Evolutionary conservation across 805 yeast species (phyloP), one percentile per base, ranked within the genome.

Genomic region (Candida nanaspora): DNA sequence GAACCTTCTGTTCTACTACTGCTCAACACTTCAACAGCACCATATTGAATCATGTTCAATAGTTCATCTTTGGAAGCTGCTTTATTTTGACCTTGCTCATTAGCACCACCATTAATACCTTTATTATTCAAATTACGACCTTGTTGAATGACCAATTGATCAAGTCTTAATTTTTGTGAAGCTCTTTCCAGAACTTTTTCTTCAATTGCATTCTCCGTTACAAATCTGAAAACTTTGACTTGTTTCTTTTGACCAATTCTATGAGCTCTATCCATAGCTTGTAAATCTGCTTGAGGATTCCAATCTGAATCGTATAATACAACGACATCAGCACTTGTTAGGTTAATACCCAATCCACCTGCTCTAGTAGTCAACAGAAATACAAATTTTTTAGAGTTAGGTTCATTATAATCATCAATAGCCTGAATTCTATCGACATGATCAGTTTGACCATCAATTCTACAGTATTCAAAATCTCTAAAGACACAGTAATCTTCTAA

Each of bases 221-320:
- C 75, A 46, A 84, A 75, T 62, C 94, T 68, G 54, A 78, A 84
- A 2, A 84, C 93, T 53, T 76, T 79, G 23, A 84, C 94, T 57
- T 84, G 94, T 49, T 83, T 84, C 35, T 82, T 84, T 58, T 84
- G 94, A 6, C 94, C 94, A 55, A 84, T 84, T 69, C 94, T 74
- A 61, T 84, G 94, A 0, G 93, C 93, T 66, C 94, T 73, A 57
- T 84, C 94, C 93, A 84, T 84, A 1, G 91, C 91, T 61, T 84
- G 94, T 48, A 84, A 70, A 69, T 84, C 94, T 4, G 91, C 93
- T 55, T 84, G 94, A 1, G 94, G 94, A 50, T 84, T 84, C 94
- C 94, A 84, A 58, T 84, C 94, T 3, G 88, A 80, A 61, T 84
- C 94, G 55, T 69, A 84, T 35, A 84, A 60, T 3, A 84, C 74